Percentiles rank a stretch among this genome's conserved stretches.
These are phyloP conservation scores for Leptographium flavum DNA, from an alignment of 2,329 filamentous ascomycete species.

Conservation along the genomic window DNA sequence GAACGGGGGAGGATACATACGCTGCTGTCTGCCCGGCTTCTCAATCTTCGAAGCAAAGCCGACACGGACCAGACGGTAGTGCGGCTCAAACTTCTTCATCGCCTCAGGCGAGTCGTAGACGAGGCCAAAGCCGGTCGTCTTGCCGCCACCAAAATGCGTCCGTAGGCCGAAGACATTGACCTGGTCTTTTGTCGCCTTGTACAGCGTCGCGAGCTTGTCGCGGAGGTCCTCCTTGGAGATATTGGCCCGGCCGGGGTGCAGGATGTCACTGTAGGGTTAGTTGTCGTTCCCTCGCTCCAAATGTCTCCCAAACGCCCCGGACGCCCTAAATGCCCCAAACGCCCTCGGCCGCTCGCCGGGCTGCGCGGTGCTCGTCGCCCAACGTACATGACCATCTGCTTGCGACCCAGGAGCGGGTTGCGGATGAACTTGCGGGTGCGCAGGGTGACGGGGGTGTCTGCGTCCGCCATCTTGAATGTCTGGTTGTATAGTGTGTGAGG, in stretches of 20 bases:
- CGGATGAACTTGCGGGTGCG: constrained; percentile 99
- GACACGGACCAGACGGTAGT: constrained; percentile 91
- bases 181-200: constrained; percentile 97
- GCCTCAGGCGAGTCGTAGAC: constrained; percentile 97
- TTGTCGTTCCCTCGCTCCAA: neutral
- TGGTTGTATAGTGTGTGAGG: constrained; percentile 6
- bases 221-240: constrained; percentile 99
- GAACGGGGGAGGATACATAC: constrained; percentile 34
- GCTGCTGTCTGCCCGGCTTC: constrained; percentile 96
- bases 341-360: too few relatives aligned
- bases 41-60: constrained; percentile 89
- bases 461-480: constrained; percentile 65
- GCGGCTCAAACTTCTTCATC: constrained; percentile 99
- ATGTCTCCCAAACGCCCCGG: neutral
- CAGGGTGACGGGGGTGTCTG: constrained; percentile 63
- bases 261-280: constrained; percentile 70
- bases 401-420: constrained; percentile 96
- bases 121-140: constrained; percentile 97
- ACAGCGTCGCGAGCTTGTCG: constrained; percentile 82
- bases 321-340: too few relatives aligned
- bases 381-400: constrained; percentile 99
- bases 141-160: constrained; percentile 98
- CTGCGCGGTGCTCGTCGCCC: too few relatives aligned
- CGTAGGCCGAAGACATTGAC: constrained; percentile 96
- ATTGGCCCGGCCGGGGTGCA: constrained; percentile 96